Evolutionary conservation across 2,329 filamentous ascomycete species (phyloP).

Genomic region (Beauveria sp.): DNA sequence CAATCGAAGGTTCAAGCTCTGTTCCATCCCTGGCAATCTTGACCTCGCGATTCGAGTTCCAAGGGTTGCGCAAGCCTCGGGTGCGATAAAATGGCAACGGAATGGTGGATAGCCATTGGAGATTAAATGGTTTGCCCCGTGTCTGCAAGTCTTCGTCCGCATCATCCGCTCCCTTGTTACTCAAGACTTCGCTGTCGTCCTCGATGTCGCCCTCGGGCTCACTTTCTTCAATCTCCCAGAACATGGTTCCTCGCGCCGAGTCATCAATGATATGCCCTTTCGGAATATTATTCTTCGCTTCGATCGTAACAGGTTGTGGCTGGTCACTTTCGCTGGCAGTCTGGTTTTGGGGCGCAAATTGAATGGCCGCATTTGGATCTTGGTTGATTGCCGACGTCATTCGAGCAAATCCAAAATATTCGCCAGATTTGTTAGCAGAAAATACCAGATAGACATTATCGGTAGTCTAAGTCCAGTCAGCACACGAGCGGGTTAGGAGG

Average conservation of each 20-base stretch:
- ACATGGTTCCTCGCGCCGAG: constrained; percentile 87
- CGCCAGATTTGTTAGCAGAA: constrained; percentile 93
- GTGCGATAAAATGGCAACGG: constrained; percentile 84
- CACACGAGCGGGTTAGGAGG: neutral
- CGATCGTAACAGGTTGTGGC: constrained; percentile 72
- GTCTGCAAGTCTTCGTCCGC: constrained; percentile 50
- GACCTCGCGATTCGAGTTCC: constrained; percentile 91
- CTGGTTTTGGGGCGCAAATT: constrained; percentile 61
- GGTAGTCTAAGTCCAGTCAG: constrained; percentile 44
- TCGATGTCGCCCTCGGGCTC: constrained; percentile 40
- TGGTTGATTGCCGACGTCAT: constrained; percentile 82
- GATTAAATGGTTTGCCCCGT: constrained; percentile 85
- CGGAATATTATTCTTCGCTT: constrained; percentile 69
- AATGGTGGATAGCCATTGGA: constrained; percentile 82
- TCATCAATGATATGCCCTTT: constrained; percentile 87
- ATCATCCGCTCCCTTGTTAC: constrained; percentile 31
- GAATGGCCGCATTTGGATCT: constrained; percentile 60
- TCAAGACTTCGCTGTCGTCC: constrained; percentile 32
- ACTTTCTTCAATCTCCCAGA: constrained; percentile 77
- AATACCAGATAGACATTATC: constrained; percentile 90
- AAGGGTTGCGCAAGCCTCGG: constrained; percentile 78
- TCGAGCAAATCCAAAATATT: constrained; percentile 90
- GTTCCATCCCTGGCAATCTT: constrained; percentile 95
- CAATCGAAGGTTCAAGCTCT: constrained; percentile 78
- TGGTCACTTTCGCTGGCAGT: constrained; percentile 54